These are phyloP conservation scores for Botrytis pseudocinerea DNA, from an alignment of 2,329 filamentous ascomycete species.

Conservation along the genomic window DNA sequence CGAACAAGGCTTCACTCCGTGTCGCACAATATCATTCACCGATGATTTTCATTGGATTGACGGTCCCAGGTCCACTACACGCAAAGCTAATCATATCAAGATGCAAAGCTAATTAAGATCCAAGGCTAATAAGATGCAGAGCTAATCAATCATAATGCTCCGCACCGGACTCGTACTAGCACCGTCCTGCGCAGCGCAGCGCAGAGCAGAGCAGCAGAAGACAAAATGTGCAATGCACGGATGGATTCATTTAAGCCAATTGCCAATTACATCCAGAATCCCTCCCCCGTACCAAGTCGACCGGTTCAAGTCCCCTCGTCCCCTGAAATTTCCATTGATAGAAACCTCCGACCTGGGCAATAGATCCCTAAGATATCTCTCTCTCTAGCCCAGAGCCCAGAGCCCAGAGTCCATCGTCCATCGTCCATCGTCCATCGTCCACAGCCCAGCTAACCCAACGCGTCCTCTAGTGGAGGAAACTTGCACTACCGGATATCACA, in stretches of 20 bases:
- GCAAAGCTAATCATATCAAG: not conserved
- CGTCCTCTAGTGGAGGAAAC: not conserved
- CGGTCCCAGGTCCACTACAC: not conserved
- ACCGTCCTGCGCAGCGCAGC: no score
- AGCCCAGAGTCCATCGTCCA: no score
- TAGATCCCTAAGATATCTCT: not conserved
- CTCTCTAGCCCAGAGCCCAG: no score
- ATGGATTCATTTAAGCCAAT: not conserved
- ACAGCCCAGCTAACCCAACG: no score
- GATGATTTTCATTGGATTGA: not conserved
- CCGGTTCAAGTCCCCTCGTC: not conserved
- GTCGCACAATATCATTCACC: not conserved
- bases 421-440: no score
- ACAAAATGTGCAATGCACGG: not conserved
- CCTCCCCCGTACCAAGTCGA: not conserved
- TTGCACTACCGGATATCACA: not conserved
- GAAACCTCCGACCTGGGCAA: not conserved
- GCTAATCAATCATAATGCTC: not conserved
- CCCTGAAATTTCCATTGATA: slow-evolving; percentile 8
- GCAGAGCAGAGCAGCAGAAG: not conserved
- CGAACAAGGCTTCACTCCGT: not conserved
- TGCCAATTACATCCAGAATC: not conserved
- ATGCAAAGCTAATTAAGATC: not conserved
- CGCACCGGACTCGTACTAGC: no score
- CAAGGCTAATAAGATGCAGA: not conserved